Evolutionary conservation across 1,284 basidiomycete genomes (phyloP).

Genomic region (Rhodotorula sp.): DNA sequence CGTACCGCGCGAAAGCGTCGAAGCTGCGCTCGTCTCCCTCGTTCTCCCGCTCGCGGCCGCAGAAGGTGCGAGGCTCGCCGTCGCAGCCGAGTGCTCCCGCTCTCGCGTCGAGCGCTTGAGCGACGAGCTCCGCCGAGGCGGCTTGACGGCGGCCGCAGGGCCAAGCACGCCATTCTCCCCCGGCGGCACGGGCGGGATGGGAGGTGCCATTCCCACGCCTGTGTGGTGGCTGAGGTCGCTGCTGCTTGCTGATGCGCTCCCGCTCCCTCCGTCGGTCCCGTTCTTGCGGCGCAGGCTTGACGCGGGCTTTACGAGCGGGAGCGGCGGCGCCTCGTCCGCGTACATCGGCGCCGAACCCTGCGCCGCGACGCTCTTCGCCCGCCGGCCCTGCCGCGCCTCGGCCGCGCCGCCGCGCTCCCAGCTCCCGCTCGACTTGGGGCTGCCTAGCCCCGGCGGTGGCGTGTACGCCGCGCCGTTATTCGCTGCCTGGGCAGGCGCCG

Average conservation of each 20-base stretch:
- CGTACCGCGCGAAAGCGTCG: not conserved
- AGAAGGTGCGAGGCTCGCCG: not conserved
- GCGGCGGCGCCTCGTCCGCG: not conserved
- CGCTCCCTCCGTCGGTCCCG: not conserved
- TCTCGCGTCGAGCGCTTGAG: constrained; percentile 5
- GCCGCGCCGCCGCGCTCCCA: not conserved
- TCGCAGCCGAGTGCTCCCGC: not conserved
- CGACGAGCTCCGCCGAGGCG: constrained; percentile 8
- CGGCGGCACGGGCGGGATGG: not conserved
- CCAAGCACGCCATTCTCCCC: not conserved
- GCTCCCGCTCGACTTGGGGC: not conserved
- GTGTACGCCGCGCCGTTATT: not conserved
- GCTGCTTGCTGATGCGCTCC: not conserved
- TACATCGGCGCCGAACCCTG: not conserved
- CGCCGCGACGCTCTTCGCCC: not conserved
- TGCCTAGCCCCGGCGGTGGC: not conserved
- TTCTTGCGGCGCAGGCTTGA: not conserved
- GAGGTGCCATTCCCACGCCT: not conserved
- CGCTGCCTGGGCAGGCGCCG: not conserved
- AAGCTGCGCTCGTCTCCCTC: not conserved
- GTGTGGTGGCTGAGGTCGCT: not conserved
- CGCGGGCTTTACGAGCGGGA: not conserved
- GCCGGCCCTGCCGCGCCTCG: not conserved
- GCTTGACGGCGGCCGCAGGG: not conserved
- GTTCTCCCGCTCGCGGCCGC: not conserved